Conservation (phyloP, 164 flowering plant species). For the Cinnamomum chago region DNA sequence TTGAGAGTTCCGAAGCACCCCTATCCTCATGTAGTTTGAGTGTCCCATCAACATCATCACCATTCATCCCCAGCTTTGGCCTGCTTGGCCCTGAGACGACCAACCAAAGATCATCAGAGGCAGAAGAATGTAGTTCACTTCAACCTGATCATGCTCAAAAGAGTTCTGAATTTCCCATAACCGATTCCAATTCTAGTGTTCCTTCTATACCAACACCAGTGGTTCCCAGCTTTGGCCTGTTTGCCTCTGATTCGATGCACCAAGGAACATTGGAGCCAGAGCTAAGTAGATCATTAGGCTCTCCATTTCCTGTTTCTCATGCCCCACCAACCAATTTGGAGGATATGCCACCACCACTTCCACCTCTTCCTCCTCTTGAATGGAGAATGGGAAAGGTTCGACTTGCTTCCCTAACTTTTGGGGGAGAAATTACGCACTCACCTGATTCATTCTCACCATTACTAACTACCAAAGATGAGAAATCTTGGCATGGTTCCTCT, state of each 20-base stretch:
- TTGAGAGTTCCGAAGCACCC: constrained; percentile 16
- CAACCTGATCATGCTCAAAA: constrained; percentile 16
- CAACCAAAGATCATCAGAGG: background rate
- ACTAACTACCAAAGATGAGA: constrained; percentile 16
- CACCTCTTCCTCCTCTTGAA: constrained; percentile 90
- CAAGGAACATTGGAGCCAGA: constrained; percentile 5
- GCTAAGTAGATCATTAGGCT: constrained; percentile 4
- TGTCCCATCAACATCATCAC: background rate
- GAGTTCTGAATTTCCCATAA: constrained; percentile 13
- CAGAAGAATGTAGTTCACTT: constrained; percentile 4
- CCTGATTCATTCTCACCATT: constrained; percentile 17
- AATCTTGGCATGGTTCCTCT: constrained; percentile 13
- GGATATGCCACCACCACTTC: constrained; percentile 67
- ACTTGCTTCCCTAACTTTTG: constrained; percentile 22
- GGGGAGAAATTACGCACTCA: constrained; percentile 13
- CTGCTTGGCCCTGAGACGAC: constrained; percentile 19
- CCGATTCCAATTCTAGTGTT: constrained; percentile 10
- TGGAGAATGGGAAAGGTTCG: constrained; percentile 74
- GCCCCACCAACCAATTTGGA: constrained; percentile 20
- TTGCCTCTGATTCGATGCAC: constrained; percentile 17
- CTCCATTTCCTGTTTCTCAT: constrained; percentile 8
- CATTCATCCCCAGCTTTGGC: constrained; percentile 17
- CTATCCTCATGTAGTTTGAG: constrained; percentile 10
- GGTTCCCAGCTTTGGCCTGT: constrained; percentile 19
- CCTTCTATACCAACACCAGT: background rate